Percentiles rank a stretch among this genome's conserved stretches.
These are phyloP conservation scores for Aspergillus nomiae DNA, from an alignment of 2,329 filamentous ascomycete genomes.

Conservation along the genomic window DNA sequence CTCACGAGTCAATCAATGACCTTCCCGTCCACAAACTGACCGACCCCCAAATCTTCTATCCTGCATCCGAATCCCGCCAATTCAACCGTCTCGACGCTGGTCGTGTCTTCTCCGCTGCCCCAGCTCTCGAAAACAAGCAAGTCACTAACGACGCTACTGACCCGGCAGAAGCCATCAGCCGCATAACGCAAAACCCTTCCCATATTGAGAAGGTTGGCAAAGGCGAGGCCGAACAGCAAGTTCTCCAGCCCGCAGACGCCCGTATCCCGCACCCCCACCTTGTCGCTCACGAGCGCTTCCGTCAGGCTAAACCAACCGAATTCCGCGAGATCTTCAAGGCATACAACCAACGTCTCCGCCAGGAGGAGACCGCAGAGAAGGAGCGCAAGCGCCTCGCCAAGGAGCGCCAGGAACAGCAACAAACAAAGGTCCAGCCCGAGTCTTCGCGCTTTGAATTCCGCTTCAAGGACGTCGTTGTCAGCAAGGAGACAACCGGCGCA, in stretches of 20 bases:
- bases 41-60: slow-evolving; percentile 61
- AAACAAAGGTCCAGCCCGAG: slow-evolving; percentile 47
- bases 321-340: slow-evolving; percentile 35
- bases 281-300: slow-evolving; percentile 52
- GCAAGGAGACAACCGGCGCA: slow-evolving; percentile 56
- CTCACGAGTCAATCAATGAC: slow-evolving; percentile 66
- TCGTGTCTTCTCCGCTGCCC: slow-evolving; percentile 57
- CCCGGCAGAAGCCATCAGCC: slow-evolving; percentile 34
- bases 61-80: slow-evolving; percentile 63
- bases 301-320: slow-evolving; percentile 38
- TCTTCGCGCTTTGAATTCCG: slow-evolving; percentile 61
- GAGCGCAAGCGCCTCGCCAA: slow-evolving; percentile 42
- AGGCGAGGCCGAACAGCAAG: slow-evolving; percentile 45
- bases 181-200: slow-evolving; percentile 31
- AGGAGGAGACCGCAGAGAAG: slow-evolving; percentile 41
- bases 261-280: slow-evolving; percentile 67
- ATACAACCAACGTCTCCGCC: slow-evolving; percentile 47
- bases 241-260: slow-evolving; percentile 62
- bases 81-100: slow-evolving; percentile 69
- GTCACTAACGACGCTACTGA: slow-evolving; percentile 31
- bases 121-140: slow-evolving; percentile 34
- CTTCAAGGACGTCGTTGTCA: slow-evolving; percentile 57
- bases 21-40: slow-evolving; percentile 60
- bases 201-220: slow-evolving; percentile 48
- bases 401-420: slow-evolving; percentile 47